Percentiles rank a stretch among this genome's conserved stretches.
phyloP scores from a whole-genome alignment of 345 rosid genomes.

The Citrus australasica region DNA sequence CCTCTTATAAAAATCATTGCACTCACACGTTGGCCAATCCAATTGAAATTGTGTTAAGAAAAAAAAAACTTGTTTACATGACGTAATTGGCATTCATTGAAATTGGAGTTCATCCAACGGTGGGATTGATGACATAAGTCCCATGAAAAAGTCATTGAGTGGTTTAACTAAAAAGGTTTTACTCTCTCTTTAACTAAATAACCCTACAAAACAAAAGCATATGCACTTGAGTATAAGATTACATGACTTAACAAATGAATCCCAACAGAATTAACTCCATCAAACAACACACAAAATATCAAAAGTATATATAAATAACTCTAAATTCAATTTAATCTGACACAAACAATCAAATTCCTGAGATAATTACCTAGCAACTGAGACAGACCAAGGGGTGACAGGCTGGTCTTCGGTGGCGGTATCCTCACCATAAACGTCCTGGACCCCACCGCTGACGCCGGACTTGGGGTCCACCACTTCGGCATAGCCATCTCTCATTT shows the following conservation, averaged over 20 bases:
- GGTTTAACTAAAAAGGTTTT: background rate
- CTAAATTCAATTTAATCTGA: background rate
- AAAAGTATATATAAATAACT: background rate
- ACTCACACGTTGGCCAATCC: background rate
- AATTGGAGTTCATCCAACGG: background rate
- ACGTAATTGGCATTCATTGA: too few relatives aligned
- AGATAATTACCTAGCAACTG: constrained; percentile 66
- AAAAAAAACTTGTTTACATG: background rate
- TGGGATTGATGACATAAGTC: background rate
- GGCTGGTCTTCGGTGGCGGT: constrained; percentile 66
- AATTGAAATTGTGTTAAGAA: background rate
- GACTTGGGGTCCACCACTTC: constrained; percentile 47
- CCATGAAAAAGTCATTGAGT: background rate
- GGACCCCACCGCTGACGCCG: constrained; percentile 50
- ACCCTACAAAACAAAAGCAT: background rate
- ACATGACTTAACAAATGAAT: background rate
- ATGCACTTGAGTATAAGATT: background rate
- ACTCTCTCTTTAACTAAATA: background rate
- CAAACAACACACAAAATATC: background rate
- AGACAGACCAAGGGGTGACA: constrained; percentile 79
- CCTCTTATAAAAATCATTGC: background rate
- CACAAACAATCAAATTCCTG: background rate
- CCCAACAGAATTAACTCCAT: background rate
- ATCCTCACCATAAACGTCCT: constrained; percentile 68
- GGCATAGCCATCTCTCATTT: constrained; percentile 29